Evolutionary conservation across 495 filamentous ascomycete species (phyloP).

Genomic region (Aspergillus campestris): DNA sequence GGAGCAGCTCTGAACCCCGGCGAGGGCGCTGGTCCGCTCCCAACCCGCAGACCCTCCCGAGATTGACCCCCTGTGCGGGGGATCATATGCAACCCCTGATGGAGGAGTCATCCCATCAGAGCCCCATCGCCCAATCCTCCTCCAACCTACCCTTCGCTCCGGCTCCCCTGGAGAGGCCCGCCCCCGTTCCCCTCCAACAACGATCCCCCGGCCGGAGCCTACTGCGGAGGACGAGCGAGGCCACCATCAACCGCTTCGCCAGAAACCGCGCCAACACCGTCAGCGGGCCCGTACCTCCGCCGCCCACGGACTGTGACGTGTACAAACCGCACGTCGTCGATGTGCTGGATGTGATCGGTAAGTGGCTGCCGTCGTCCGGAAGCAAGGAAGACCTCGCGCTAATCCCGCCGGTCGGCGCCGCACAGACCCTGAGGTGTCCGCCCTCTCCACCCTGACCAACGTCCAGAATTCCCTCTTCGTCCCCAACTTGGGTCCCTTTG

Average conservation of each 20-base stretch:
- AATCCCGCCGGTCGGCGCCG: not conserved
- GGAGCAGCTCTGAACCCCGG: constrained; percentile 40
- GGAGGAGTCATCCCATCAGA: constrained; percentile 28
- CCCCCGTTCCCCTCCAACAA: constrained; percentile 8
- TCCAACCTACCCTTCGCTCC: constrained; percentile 1
- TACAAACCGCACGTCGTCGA: constrained; percentile 57
- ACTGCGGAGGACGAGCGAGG: constrained; percentile 29
- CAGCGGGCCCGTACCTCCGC: constrained; percentile 15
- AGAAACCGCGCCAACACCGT: constrained; percentile 32
- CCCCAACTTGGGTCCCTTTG: constrained; percentile 54
- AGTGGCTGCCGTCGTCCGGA: not conserved
- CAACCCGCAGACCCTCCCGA: constrained; percentile 21
- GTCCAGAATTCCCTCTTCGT: constrained; percentile 74
- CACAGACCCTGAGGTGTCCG: constrained; percentile 65
- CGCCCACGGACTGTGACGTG: constrained; percentile 18
- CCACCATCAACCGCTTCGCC: constrained; percentile 24
- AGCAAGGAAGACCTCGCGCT: not conserved
- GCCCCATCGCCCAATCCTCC: constrained; percentile 6
- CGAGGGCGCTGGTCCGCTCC: constrained; percentile 32
- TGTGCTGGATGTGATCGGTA: constrained; percentile 64
- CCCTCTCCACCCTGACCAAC: constrained; percentile 66
- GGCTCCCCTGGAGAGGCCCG: not conserved
- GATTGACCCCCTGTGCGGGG: constrained; percentile 13
- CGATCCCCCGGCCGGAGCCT: constrained; percentile 13
- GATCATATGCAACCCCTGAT: constrained; percentile 28